These are phyloP conservation scores for Aspergillus sojae DNA, from an alignment of 2,329 filamentous ascomycete genomes.

Conservation along the genomic window DNA sequence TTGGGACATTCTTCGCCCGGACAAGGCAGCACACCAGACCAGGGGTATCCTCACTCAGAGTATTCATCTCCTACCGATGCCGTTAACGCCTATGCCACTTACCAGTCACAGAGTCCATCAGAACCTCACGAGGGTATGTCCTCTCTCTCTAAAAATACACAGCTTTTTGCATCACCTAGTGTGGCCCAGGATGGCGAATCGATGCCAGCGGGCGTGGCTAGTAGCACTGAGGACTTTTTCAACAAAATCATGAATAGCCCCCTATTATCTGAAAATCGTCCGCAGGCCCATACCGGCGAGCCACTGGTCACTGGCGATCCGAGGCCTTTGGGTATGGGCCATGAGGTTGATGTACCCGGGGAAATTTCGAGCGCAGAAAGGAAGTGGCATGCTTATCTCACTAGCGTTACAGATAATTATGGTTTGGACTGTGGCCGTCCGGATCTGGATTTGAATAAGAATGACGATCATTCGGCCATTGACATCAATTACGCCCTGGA, in stretches of 20 bases:
- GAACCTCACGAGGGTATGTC: slow-evolving; percentile 11
- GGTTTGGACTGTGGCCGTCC: slow-evolving; percentile 71
- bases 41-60: background rate
- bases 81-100: slow-evolving; percentile 6
- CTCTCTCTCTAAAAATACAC: slow-evolving; percentile 13
- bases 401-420: slow-evolving; percentile 52
- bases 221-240: slow-evolving; percentile 16
- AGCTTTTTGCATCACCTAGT: slow-evolving; percentile 8
- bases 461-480: slow-evolving; percentile 71
- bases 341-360: slow-evolving; percentile 32
- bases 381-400: slow-evolving; percentile 37
- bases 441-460: slow-evolving; percentile 70
- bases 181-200: slow-evolving; percentile 1
- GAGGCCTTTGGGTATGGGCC: background rate
- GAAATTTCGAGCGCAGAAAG: slow-evolving; percentile 25
- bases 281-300: background rate
- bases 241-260: slow-evolving; percentile 15
- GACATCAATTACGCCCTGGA: slow-evolving; percentile 49
- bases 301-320: background rate
- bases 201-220: background rate
- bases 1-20: slow-evolving; percentile 12
- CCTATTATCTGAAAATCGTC: background rate
- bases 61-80: slow-evolving; percentile 5
- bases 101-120: slow-evolving; percentile 10
- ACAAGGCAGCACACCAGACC: background rate